phyloP scores from a whole-genome alignment of 108 stramenopile genomes.

The Skeletonema potamos region DNA sequence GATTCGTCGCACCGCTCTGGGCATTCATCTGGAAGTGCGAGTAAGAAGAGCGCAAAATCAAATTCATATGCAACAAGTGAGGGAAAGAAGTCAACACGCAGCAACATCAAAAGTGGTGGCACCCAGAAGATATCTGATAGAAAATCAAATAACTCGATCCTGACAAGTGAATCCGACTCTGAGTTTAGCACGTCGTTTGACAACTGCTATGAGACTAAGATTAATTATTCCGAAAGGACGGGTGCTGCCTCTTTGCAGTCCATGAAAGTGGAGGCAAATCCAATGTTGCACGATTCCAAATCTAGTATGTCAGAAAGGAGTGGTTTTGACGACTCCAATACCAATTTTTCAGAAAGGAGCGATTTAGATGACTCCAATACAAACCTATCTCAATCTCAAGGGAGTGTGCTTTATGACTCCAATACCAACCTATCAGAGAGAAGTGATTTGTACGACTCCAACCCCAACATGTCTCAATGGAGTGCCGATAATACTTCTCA shows the following conservation, averaged over 20 bases:
- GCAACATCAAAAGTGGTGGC: not conserved
- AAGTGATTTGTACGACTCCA: not conserved
- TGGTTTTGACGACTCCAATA: not conserved
- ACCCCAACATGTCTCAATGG: not conserved
- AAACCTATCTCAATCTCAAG: not conserved
- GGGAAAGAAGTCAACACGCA: not conserved
- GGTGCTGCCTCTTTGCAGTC: not conserved
- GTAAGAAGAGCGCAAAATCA: no score
- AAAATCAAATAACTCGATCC: no score
- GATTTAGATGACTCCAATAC: not conserved
- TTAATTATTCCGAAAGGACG: not conserved
- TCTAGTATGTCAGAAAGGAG: not conserved
- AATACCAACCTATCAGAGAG: not conserved
- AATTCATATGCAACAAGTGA: not conserved
- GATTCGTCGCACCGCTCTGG: no score
- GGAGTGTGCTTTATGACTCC: not conserved
- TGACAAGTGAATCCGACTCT: not conserved
- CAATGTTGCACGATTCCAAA: not conserved
- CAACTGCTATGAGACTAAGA: conserved; percentile 6
- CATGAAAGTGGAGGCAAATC: not conserved
- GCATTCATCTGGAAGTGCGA: no score
- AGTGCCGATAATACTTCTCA: not conserved
- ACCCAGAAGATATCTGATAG: not conserved
- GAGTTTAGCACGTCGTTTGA: conserved; percentile 5
- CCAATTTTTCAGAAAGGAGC: not conserved